Base-by-base conservation (phyloP, 352 stramenopile genomes). In the Pythium diclinum region DNA sequence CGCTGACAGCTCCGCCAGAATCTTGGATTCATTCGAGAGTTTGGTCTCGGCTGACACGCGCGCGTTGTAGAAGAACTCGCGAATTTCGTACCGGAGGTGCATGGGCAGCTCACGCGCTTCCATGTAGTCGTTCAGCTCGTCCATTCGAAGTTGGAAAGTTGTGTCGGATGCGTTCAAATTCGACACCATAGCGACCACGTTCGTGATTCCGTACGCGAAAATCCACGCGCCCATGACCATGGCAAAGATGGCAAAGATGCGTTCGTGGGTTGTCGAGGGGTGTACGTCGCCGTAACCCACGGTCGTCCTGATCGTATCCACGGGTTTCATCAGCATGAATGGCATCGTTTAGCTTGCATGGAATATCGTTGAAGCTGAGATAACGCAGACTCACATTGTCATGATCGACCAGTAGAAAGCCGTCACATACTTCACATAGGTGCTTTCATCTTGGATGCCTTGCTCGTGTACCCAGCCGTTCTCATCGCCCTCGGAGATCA, bases 51-150 rank as follows among this genome's bases (percentile, higher is more conserved):
- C 76, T 0, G 81, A 92, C 64, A 81, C 69, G 14, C 81, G 79
- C 13, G 81, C 78, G 52, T 92, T 92, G 55, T 89, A 78, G 63
- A 85, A 92, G 49, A 92, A 92, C 49, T 92, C 83, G 10, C 81
- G 83, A 48, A 92, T 92, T 57, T 92, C 83, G 53, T 86, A 78
- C 1, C 83, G 81, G 25, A 92, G 57, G 25, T 89, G 79, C 16
- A 81, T 68, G 6, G 83, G 83, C 36, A 92, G 54, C 58, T 92
- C 81, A 9, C 81, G 75, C n/a, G 83, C 83, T 38, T 58, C 75
- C 83, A 92, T 90, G 61, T 92, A 92, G 57, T 92, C 83, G 55
- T 92, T 92, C 47, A 92, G 71, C 62, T 90, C 81, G 58, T 92
- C 83, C 62, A 92, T 81, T 47, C 88, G 88, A 56, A 85, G 67